Conservation (phyloP, 352 stramenopile species). For the Globisporangium abappressorium region DNA sequence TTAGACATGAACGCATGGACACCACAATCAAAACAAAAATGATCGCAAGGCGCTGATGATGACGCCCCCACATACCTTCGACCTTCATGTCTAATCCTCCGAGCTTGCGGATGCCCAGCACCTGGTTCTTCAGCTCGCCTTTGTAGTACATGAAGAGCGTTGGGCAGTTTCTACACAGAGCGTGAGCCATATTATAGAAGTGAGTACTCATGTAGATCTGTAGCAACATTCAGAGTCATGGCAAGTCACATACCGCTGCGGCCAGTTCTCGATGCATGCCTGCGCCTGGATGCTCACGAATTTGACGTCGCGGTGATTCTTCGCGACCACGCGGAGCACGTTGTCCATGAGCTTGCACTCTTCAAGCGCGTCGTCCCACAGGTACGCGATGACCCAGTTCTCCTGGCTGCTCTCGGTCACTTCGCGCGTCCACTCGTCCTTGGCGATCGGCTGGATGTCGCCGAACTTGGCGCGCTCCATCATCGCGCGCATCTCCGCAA, state of each 20-base stretch:
- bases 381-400: slow-evolving; percentile 87
- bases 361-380: slow-evolving; percentile 86
- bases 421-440: slow-evolving; percentile 92
- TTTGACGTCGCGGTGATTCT: slow-evolving; percentile 89
- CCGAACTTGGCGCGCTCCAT: slow-evolving; percentile 85
- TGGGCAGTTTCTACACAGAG: slow-evolving; percentile 72
- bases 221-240: background rate
- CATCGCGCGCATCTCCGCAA: slow-evolving; percentile 86
- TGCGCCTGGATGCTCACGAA: slow-evolving; percentile 92
- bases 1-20: background rate
- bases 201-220: background rate
- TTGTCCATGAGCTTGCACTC: slow-evolving; percentile 92
- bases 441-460: slow-evolving; percentile 88
- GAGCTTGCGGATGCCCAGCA: slow-evolving; percentile 87
- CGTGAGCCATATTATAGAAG: background rate
- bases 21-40: slow-evolving; percentile 19
- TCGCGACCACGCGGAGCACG: slow-evolving; percentile 76
- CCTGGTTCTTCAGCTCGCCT: slow-evolving; percentile 83
- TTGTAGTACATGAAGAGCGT: slow-evolving; percentile 94
- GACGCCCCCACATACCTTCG: slow-evolving; percentile 38
- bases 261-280: slow-evolving; percentile 92
- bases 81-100: slow-evolving; percentile 86
- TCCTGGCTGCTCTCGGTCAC: slow-evolving; percentile 89
- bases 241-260: slow-evolving; percentile 38
- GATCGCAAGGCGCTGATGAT: background rate